Evolutionary conservation across 2,329 filamentous ascomycete genomes (phyloP).

Genomic region (Neocucurbitaria cava): DNA sequence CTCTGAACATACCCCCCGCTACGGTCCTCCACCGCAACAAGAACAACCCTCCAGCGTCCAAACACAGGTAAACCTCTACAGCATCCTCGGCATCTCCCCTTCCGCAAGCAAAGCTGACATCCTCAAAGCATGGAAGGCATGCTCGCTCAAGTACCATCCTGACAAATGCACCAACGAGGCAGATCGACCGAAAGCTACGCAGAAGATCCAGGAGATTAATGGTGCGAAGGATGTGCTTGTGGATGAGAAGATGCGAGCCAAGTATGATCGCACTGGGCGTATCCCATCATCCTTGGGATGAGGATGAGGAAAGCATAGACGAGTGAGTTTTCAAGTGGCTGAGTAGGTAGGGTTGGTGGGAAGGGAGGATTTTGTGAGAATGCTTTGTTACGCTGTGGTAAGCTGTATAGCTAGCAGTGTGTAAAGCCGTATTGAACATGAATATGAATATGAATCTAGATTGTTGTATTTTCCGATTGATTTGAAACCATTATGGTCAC

Average conservation of each 20-base stretch:
- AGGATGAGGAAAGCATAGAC: neutral
- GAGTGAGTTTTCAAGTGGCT: neutral
- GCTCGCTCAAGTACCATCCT: constrained; percentile 95
- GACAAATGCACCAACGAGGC: constrained; percentile 57
- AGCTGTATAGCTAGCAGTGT: neutral
- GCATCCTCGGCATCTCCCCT: constrained; percentile 78
- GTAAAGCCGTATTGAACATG: too few species aligned
- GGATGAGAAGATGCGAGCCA: constrained; percentile 5
- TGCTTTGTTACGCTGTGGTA: too few species aligned
- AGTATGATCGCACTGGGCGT: constrained; percentile 20
- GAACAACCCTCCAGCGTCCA: neutral
- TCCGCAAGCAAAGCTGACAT: constrained; percentile 79
- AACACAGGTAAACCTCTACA: constrained; percentile 71
- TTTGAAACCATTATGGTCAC: too few species aligned
- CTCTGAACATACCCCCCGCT: neutral
- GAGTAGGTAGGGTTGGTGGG: too few species aligned
- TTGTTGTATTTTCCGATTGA: too few species aligned
- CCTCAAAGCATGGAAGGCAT: constrained; percentile 93
- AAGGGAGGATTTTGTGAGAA: too few species aligned
- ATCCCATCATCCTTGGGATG: neutral
- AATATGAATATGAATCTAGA: too few species aligned
- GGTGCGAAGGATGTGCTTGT: constrained; percentile 18
- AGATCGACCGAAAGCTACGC: constrained; percentile 20
- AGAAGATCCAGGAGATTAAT: constrained; percentile 26
- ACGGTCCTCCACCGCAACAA: neutral